Percentiles rank a stretch among this genome's conserved stretches.
Evolutionary conservation across 306 rosid species (phyloP).

Genomic region (Albizia julibrissin): DNA sequence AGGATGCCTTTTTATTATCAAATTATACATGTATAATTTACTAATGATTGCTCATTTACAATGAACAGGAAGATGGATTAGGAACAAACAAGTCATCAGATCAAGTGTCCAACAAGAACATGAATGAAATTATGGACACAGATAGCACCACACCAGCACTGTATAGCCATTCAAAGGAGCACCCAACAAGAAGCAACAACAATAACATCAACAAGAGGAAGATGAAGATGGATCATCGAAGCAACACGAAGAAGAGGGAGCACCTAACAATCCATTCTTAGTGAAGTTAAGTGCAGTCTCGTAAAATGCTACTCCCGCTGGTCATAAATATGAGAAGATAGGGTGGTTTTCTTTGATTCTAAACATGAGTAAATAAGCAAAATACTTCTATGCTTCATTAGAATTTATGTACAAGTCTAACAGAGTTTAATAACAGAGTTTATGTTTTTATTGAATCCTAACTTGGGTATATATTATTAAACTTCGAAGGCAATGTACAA

Average conservation of each 20-base stretch:
- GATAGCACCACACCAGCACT: constrained; percentile 93
- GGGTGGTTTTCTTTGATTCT: background rate
- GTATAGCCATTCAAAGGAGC: constrained; percentile 62
- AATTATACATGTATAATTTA: background rate
- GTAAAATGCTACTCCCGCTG: background rate
- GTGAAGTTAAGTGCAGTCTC: background rate
- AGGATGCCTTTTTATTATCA: background rate
- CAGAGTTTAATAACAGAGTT: no score
- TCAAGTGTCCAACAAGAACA: constrained; percentile 60
- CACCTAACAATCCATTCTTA: background rate
- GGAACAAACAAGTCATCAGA: constrained; percentile 58
- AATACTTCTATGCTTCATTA: no score
- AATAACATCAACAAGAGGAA: constrained; percentile 45
- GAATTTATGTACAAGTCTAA: no score
- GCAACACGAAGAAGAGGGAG: constrained; percentile 11
- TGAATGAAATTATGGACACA: constrained; percentile 50
- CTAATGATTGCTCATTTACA: constrained; percentile 4
- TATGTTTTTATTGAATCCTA: no score
- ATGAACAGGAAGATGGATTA: constrained; percentile 61
- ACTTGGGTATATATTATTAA: no score
- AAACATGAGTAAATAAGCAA: no score
- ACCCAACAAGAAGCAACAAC: constrained; percentile 39
- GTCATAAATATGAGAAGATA: no score
- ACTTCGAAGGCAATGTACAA: no score
- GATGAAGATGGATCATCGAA: constrained; percentile 45